Evolutionary conservation across 1,284 basidiomycete species (phyloP).

Genomic region (Ustilago cynodontis): DNA sequence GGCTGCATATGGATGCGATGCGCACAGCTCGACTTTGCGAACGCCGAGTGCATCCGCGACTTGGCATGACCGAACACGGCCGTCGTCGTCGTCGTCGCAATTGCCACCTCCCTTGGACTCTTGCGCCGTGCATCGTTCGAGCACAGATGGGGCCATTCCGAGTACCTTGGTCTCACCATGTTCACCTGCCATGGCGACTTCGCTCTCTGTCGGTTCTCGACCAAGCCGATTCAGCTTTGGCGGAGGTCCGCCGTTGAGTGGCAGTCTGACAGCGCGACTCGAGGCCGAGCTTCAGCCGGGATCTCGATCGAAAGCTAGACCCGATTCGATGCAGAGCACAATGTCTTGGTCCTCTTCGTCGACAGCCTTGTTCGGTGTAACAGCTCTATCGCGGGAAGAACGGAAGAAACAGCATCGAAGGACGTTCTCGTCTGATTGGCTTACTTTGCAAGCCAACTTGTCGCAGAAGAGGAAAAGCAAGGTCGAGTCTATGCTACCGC

Average conservation of each 20-base stretch:
- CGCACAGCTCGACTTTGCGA: constrained; percentile 15
- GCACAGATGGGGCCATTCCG: neutral
- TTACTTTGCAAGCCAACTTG: constrained; percentile 38
- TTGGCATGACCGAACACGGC: constrained; percentile 7
- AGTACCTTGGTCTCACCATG: constrained; percentile 18
- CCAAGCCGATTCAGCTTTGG: constrained; percentile 34
- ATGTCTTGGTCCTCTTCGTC: constrained; percentile 32
- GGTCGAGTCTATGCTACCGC: constrained; percentile 11
- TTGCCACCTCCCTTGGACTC: neutral
- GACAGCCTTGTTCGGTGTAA: constrained; percentile 43
- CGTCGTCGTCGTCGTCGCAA: constrained; percentile 19
- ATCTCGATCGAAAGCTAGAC: constrained; percentile 16
- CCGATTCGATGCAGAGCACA: constrained; percentile 44
- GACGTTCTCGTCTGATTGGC: constrained; percentile 56
- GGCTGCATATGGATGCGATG: constrained; percentile 8
- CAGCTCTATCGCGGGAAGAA: constrained; percentile 42
- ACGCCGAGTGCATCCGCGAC: constrained; percentile 28
- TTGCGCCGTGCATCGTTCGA: neutral
- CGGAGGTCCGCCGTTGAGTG: constrained; percentile 9
- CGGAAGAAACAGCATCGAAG: constrained; percentile 53
- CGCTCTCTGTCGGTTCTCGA: constrained; percentile 28
- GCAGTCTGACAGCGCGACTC: constrained; percentile 18
- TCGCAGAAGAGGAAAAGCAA: constrained; percentile 34
- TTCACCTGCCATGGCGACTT: constrained; percentile 31
- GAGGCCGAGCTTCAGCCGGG: constrained; percentile 8